Percentiles rank a stretch among this genome's conserved stretches.
Evolutionary conservation across 331 rosid genomes (phyloP).

Genomic region (Prunus yedoensis): DNA sequence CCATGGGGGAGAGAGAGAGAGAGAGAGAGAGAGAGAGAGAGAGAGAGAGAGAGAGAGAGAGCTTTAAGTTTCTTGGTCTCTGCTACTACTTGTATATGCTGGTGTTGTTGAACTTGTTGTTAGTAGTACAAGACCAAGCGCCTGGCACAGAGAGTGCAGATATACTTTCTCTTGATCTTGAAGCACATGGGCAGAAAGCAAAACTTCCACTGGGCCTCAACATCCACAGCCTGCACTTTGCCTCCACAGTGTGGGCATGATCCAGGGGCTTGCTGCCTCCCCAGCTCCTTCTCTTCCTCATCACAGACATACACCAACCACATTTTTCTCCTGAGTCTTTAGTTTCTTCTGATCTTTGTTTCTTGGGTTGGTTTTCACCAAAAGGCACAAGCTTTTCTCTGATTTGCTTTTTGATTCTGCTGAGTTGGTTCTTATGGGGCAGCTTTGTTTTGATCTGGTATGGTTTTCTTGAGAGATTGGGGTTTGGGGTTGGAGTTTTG

Average conservation of each 20-base stretch:
- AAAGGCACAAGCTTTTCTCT: too few species aligned
- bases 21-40: not conserved
- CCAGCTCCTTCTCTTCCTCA: slow-evolving; percentile 62
- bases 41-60: not conserved
- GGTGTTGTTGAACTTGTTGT: not conserved
- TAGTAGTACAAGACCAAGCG: slow-evolving; percentile 61
- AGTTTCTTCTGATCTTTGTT: too few species aligned
- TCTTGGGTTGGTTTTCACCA: too few species aligned
- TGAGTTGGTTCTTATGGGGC: too few species aligned
- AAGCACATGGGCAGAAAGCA: slow-evolving; percentile 83
- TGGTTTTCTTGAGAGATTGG: too few species aligned
- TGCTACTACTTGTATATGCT: not conserved
- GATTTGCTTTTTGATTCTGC: too few species aligned
- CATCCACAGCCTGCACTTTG: slow-evolving; percentile 73
- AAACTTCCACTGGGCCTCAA: slow-evolving; percentile 57
- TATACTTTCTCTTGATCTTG: slow-evolving; percentile 74
- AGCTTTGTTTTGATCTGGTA: too few species aligned
- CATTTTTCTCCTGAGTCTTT: slow-evolving; percentile 43
- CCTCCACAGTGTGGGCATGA: slow-evolving; percentile 80
- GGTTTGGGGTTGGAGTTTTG: too few species aligned
- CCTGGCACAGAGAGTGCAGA: slow-evolving; percentile 66
- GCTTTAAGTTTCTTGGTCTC: not conserved
- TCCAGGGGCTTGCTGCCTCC: slow-evolving; percentile 78
- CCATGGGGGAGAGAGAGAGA: not conserved
- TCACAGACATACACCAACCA: slow-evolving; percentile 50